Conservation (phyloP, 2,329 filamentous ascomycete species). For the Fusarium clavum region DNA sequence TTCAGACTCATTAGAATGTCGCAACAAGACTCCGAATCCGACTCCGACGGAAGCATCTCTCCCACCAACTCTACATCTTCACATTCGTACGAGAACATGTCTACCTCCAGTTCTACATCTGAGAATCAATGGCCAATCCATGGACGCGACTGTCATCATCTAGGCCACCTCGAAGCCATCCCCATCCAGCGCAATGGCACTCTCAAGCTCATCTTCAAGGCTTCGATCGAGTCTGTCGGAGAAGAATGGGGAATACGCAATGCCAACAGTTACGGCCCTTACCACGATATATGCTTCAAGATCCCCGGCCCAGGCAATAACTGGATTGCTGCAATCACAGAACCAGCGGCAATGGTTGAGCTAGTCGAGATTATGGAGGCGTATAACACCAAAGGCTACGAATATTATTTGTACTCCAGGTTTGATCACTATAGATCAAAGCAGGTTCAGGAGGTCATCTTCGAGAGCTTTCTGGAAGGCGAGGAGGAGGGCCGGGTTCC, state of each 20-base stretch:
- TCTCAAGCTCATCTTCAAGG: no score
- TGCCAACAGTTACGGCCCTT: accelerated
- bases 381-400: neutral
- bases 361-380: neutral
- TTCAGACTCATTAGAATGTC: no score
- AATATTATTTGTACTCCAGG: neutral
- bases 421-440: no score
- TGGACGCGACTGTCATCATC: neutral
- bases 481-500: neutral
- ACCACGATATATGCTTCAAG: neutral
- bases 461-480: neutral
- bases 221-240: no score
- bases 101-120: no score
- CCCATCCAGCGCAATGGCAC: neutral
- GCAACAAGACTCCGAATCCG: no score
- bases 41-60: no score
- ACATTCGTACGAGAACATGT: no score
- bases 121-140: no score
- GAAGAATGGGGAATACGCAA: neutral
- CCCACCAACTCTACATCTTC: no score
- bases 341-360: neutral
- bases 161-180: neutral
- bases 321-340: neutral
- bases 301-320: neutral
- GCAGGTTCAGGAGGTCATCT: neutral